phyloP scores from a whole-genome alignment of 441 rosid species.

The Rhodomyrtus psidioides region DNA sequence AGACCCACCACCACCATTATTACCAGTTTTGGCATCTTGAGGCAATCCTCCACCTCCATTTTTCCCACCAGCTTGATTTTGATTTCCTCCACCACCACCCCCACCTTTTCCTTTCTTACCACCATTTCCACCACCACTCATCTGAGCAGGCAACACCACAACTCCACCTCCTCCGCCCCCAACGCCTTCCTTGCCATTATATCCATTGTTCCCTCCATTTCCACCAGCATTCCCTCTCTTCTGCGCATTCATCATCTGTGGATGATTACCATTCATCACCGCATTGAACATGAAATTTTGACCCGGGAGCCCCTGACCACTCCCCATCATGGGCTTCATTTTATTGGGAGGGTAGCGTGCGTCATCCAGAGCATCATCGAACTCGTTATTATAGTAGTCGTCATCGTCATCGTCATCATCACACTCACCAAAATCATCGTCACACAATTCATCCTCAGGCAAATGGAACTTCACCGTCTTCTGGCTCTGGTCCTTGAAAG shows the following conservation, averaged over 20 bases:
- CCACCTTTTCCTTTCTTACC: constrained; percentile 15
- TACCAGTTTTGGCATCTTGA: constrained; percentile 30
- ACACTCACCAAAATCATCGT: constrained; percentile 12
- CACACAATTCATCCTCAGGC: constrained; percentile 34
- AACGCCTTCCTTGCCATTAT: constrained; percentile 25
- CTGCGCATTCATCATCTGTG: constrained; percentile 49
- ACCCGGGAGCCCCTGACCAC: constrained; percentile 17
- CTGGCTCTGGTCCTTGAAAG: constrained; percentile 22
- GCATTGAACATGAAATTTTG: constrained; percentile 46
- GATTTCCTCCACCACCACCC: constrained; percentile 31
- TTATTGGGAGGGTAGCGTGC: constrained; percentile 32
- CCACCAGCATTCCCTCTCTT: constrained; percentile 30
- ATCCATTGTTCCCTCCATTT: constrained; percentile 5
- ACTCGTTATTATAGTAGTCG: constrained; percentile 30
- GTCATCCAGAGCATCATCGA: constrained; percentile 44
- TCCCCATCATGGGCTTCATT: constrained; percentile 45
- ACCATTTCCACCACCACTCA: constrained; percentile 1
- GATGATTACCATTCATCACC: constrained; percentile 20
- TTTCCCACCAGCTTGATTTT: constrained; percentile 38
- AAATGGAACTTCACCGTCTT: constrained; percentile 42
- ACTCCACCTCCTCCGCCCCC: constrained; percentile 8
- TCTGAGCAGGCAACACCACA: constrained; percentile 30
- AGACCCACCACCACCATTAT: constrained; percentile 16
- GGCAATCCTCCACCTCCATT: constrained; percentile 25
- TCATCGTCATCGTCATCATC: constrained; percentile 29